These are phyloP conservation scores for Phytophthora multivora DNA, from an alignment of 352 stramenopile species.

Conservation along the genomic window DNA sequence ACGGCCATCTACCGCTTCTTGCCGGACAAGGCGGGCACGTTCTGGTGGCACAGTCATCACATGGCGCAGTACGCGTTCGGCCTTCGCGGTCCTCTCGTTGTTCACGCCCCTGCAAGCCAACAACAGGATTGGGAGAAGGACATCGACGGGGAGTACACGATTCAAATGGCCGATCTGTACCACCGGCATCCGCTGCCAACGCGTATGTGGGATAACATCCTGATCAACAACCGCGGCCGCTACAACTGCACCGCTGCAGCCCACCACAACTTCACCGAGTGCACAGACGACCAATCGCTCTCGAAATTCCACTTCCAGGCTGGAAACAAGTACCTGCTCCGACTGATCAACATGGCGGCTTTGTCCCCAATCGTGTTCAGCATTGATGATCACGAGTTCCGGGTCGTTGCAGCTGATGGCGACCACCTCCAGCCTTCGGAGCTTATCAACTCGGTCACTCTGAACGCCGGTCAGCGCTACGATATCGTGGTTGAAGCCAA, in stretches of 20 bases:
- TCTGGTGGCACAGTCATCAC: conserved; percentile 50
- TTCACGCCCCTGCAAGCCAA: conserved; percentile 25
- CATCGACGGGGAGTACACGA: conserved; percentile 29
- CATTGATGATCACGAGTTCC: conserved; percentile 44
- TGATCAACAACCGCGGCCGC: conserved; percentile 46
- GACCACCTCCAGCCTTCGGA: conserved; percentile 34
- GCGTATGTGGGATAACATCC: conserved; percentile 38
- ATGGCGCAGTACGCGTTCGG: conserved; percentile 37
- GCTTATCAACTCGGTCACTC: conserved; percentile 29
- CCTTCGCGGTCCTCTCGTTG: conserved; percentile 39
- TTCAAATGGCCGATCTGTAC: conserved; percentile 43
- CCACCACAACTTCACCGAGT: conserved; percentile 22
- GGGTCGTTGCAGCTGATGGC: conserved; percentile 38
- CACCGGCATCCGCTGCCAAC: conserved; percentile 13
- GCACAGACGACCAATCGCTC: conserved; percentile 21
- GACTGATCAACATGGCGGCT: conserved; percentile 46
- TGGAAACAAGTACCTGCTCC: conserved; percentile 40
- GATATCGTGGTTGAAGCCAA: conserved; percentile 40
- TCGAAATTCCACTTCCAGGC: conserved; percentile 31
- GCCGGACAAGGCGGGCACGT: conserved; percentile 35
- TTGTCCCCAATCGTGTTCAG: conserved; percentile 43
- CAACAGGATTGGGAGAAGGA: conserved; percentile 21
- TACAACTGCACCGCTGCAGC: conserved; percentile 39
- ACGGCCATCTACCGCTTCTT: conserved; percentile 35
- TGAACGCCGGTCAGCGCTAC: conserved; percentile 42